Conservation (phyloP, 2,329 filamentous ascomycete species). For the Trichoderma sp. region DNA sequence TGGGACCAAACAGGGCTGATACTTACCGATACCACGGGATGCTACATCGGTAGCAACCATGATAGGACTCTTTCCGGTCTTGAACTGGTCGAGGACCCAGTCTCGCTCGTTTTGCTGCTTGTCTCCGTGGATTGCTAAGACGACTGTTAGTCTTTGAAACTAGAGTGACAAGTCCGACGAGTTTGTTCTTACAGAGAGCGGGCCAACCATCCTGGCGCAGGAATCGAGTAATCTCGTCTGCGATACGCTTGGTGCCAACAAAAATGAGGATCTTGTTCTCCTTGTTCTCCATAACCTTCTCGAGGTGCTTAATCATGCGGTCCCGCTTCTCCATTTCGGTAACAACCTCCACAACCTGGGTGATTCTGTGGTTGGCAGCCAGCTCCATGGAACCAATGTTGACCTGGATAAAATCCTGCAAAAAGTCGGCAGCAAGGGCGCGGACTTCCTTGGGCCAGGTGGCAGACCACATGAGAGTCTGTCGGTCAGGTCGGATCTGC, state of each 20-base stretch:
- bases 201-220: slow-evolving; percentile 98
- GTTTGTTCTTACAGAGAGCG: slow-evolving; percentile 71
- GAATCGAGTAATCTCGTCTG: slow-evolving; percentile 96
- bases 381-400: slow-evolving; percentile 97
- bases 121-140: slow-evolving; percentile 89
- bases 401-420: slow-evolving; percentile 96
- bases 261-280: slow-evolving; percentile 95
- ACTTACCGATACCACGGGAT: slow-evolving; percentile 99
- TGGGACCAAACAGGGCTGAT: slow-evolving; percentile 50
- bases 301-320: slow-evolving; percentile 93
- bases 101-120: slow-evolving; percentile 99
- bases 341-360: slow-evolving; percentile 94
- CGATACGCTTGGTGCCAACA: slow-evolving; percentile 89
- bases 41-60: slow-evolving; percentile 99
- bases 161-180: too few relatives aligned
- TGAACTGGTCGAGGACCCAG: slow-evolving; percentile 99
- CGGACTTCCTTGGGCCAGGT: slow-evolving; percentile 99
- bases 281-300: slow-evolving; percentile 97
- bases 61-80: slow-evolving; percentile 98
- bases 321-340: slow-evolving; percentile 97
- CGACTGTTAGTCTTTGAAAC: slow-evolving; percentile 27
- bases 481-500: slow-evolving; percentile 96
- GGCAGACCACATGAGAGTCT: slow-evolving; percentile 99
- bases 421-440: slow-evolving; percentile 83
- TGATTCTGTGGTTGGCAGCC: slow-evolving; percentile 95